A percentile compares a stretch with the other conserved stretches of the same genome.
These are phyloP conservation scores for Kandelia obovata DNA, from an alignment of 345 rosid genomes.

Conservation along the genomic window DNA sequence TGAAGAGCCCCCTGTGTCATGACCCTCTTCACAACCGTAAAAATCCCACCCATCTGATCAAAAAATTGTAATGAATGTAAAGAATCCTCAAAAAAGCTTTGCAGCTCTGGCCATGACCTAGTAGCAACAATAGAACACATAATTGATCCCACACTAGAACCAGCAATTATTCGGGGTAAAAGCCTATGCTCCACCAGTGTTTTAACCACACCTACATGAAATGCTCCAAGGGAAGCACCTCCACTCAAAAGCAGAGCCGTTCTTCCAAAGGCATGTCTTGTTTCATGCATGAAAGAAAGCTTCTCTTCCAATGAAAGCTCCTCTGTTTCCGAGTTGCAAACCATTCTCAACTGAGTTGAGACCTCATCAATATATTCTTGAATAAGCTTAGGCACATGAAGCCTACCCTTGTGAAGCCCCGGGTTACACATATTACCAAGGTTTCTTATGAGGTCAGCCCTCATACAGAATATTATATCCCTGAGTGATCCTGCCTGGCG, in stretches of 20 bases:
- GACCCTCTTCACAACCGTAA: slow-evolving; percentile 74
- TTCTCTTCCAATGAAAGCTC: slow-evolving; percentile 94
- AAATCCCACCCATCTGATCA: slow-evolving; percentile 90
- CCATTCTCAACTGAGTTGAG: slow-evolving; percentile 88
- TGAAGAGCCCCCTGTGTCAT: slow-evolving; percentile 90
- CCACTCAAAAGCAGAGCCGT: slow-evolving; percentile 99
- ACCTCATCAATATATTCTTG: slow-evolving; percentile 95
- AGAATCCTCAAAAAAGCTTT: slow-evolving; percentile 83
- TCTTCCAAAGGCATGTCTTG: slow-evolving; percentile 94
- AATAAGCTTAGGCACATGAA: slow-evolving; percentile 84
- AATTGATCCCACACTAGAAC: slow-evolving; percentile 97
- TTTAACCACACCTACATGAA: slow-evolving; percentile 85
- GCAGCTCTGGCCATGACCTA: slow-evolving; percentile 96
- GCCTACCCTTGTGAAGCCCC: slow-evolving; percentile 95
- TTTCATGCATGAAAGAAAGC: slow-evolving; percentile 94
- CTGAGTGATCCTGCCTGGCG: slow-evolving; percentile 84
- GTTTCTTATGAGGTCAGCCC: slow-evolving; percentile 92
- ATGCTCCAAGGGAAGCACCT: slow-evolving; percentile 97
- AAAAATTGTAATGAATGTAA: slow-evolving; percentile 77
- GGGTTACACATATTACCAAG: slow-evolving; percentile 98
- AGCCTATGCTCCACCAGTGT: slow-evolving; percentile 90
- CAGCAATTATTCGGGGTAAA: slow-evolving; percentile 85
- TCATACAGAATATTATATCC: slow-evolving; percentile 92
- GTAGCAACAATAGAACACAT: slow-evolving; percentile 83
- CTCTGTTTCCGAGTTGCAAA: slow-evolving; percentile 77